Evolutionary conservation across 768 basidiomycete genomes (phyloP), one percentile per base, ranked within the genome.

Genomic region (Psilocybe cyanescens): DNA sequence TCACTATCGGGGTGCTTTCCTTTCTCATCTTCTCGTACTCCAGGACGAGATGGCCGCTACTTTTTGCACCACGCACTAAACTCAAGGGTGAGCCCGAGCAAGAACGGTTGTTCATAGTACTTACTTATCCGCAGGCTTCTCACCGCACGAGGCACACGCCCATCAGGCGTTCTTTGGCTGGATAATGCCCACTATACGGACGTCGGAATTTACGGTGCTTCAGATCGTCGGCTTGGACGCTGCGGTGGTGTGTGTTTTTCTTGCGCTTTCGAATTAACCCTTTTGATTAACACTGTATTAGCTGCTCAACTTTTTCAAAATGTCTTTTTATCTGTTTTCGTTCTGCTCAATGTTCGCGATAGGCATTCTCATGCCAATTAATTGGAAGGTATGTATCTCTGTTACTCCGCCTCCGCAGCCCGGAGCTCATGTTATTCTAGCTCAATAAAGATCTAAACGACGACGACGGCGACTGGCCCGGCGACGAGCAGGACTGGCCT

Each of bases 141-240:
- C 95, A 3, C 94, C 95, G 17, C 93, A 95, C 65, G 94, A 96
- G 73, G 95, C 92, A 0, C 95, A 96, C 70, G 87, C 88, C 2
- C 90, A 93, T 67, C 82, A 86, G 61, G 87, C 90, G 0, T 92
- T 97, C 78, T 95, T 97, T 75, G 95, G 95, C 28, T 99, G 97
- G 97, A 92, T 99, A 55, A 76, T 97, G 66, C 97, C 97, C 1
- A 99, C 97, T 0, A 83, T 98, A 46, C 79, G 84, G 60, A 95
- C 90, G 0, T 95, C 93, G 48, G 97, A 99, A 71, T 95, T 93
- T 62, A 91, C 94, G 0, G 87, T 99, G 3, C 81, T 99, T 2
- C 95, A 98, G 74, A 97, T 97, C 53, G 97, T 99, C 11, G 97
- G 97, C 0, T 78, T 99, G 45, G 97, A 99, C 74, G 97, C 97